phyloP scores from a whole-genome alignment of 768 basidiomycete genomes.

The Trametes punicea region DNA sequence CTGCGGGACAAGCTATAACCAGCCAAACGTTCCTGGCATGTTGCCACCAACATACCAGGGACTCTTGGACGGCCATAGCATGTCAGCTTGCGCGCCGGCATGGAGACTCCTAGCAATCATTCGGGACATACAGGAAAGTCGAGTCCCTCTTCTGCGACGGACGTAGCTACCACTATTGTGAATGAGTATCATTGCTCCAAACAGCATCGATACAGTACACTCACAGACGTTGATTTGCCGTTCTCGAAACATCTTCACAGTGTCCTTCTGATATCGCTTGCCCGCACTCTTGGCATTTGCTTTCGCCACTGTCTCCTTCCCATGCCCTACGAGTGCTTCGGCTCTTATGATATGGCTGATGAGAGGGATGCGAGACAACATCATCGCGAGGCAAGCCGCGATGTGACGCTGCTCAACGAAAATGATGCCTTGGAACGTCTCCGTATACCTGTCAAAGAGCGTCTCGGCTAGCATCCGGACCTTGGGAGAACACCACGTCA shows the following conservation, averaged over 20 bases:
- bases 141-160: slow-evolving; percentile 89
- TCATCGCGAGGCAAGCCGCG: slow-evolving; percentile 62
- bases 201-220: slow-evolving; percentile 27
- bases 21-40: not conserved
- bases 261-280: slow-evolving; percentile 51
- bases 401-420: slow-evolving; percentile 87
- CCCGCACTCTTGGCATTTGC: slow-evolving; percentile 50
- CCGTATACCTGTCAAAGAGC: slow-evolving; percentile 50
- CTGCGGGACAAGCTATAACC: slow-evolving; percentile 7
- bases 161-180: slow-evolving; percentile 68
- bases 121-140: slow-evolving; percentile 68
- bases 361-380: slow-evolving; percentile 59
- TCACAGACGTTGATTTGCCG: slow-evolving; percentile 65
- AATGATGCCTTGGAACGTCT: slow-evolving; percentile 74
- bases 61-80: slow-evolving; percentile 11
- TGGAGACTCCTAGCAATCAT: not conserved
- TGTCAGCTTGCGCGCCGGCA: slow-evolving; percentile 1
- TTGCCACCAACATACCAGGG: slow-evolving; percentile 6
- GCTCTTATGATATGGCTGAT: slow-evolving; percentile 56
- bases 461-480: slow-evolving; percentile 58
- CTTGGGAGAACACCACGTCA: slow-evolving; percentile 76
- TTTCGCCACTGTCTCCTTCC: slow-evolving; percentile 35
- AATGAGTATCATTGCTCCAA: not conserved
- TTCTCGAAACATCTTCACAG: slow-evolving; percentile 61
- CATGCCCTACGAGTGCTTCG: slow-evolving; percentile 71